Evolutionary conservation across 345 rosid genomes (phyloP).

Genomic region (Erysimum cheiranthoides): DNA sequence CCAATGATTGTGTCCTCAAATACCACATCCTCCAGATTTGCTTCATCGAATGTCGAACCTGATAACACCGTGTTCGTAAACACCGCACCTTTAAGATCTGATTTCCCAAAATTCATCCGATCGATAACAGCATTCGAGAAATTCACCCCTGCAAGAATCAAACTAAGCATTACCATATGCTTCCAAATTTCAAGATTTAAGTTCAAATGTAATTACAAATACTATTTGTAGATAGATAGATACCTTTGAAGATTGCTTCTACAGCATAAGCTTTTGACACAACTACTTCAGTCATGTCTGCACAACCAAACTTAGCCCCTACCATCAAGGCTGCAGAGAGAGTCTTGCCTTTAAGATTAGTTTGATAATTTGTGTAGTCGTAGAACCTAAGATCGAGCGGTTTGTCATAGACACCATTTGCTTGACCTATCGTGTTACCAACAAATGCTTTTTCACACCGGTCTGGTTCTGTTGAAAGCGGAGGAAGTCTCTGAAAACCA

Average conservation of each 20-base stretch:
- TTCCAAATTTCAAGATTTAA: not conserved
- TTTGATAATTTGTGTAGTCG: constrained; percentile 79
- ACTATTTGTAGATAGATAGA: too few relatives aligned
- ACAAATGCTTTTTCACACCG: constrained; percentile 87
- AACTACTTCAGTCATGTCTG: constrained; percentile 95
- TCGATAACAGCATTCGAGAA: constrained; percentile 90
- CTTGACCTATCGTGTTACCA: constrained; percentile 98
- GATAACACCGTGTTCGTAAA: constrained; percentile 81
- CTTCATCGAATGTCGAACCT: constrained; percentile 79
- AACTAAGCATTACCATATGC: not conserved
- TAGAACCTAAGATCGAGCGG: constrained; percentile 94
- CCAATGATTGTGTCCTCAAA: constrained; percentile 50
- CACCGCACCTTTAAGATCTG: constrained; percentile 77
- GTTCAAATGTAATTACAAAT: not conserved
- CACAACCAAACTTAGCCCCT: constrained; percentile 95
- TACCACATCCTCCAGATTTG: constrained; percentile 67
- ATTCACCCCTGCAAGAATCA: constrained; percentile 63
- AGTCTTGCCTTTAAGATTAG: constrained; percentile 90
- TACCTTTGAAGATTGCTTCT: constrained; percentile 96
- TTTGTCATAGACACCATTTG: constrained; percentile 97
- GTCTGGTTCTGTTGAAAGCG: constrained; percentile 85
- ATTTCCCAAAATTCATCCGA: constrained; percentile 78
- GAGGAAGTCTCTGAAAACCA: constrained; percentile 83
- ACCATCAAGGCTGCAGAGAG: constrained; percentile 96
- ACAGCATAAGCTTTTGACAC: constrained; percentile 99